Base-by-base conservation (phyloP, 139 green algal species). In the Chlorella vulgaris region DNA sequence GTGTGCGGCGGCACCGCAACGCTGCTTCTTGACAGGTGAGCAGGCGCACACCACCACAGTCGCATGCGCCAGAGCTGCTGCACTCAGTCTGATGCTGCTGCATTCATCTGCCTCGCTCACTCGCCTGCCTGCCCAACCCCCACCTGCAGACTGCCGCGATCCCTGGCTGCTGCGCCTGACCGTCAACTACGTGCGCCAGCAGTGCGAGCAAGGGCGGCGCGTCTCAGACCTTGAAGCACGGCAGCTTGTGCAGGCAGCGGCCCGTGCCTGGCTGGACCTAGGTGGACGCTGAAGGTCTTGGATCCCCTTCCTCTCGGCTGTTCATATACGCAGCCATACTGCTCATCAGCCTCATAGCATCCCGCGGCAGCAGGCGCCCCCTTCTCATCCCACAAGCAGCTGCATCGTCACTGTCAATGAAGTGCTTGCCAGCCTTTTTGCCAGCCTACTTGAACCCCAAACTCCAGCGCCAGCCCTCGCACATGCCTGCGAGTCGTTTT, bases 201-300 rank as follows among this genome's bases (percentile, higher is more conserved):
- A 68, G 53, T 79, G 73, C 53, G 4, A 29, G 35, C 22, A 7
- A 4, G 73, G 73, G 35, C 53, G 50, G 21, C 73, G 51, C 24
- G 51, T 79, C 35, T 29, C 35, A 0, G 8, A 55, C 13, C 51
- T 51, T 33, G 33, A 79, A 24, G 73, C 73, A 3, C 18, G 15
- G 35, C 35, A 39, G 53, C 73, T 79, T 7, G 73, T 79, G 26
- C 8, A 50, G 4, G 73, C 73, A 3, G 73, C 73, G 0, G 73
- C 51, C 4, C 51, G 73, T 7, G 73, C 73, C 7, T 51, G 51
- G n/a, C n/a, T n/a, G n/a, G n/a, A n/a, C 21, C 50, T 79, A 24
- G 73, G 51, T 24, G 73, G 73, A 8, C 68, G 67, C 36, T 79
- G 53, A 77, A 22, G n/a, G n/a, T n/a, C n/a, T n/a, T n/a, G n/a